Conservation (phyloP, 495 filamentous ascomycete genomes). For the Rhizodiscina lignyota region DNA sequence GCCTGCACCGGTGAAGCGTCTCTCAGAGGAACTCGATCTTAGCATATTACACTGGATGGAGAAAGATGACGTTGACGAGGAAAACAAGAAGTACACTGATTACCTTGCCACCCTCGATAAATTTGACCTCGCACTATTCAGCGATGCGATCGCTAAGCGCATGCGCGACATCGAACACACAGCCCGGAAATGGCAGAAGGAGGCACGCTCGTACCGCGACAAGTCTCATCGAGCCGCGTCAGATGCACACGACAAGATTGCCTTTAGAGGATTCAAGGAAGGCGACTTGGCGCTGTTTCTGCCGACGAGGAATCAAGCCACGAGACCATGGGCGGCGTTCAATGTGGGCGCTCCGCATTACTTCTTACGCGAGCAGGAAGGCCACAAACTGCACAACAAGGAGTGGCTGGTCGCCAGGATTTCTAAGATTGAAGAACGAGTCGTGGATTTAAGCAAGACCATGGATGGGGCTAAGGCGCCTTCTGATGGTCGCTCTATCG, state of each 20-base stretch:
- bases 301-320: slow-evolving; percentile 82
- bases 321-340: slow-evolving; percentile 94
- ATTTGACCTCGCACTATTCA: slow-evolving; percentile 70
- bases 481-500: slow-evolving; percentile 33
- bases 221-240: slow-evolving; percentile 69
- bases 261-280: slow-evolving; percentile 91
- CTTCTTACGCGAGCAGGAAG: slow-evolving; percentile 86
- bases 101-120: slow-evolving; percentile 52
- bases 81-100: slow-evolving; percentile 50
- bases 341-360: slow-evolving; percentile 94
- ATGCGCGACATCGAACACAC: slow-evolving; percentile 80
- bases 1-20: slow-evolving; percentile 20
- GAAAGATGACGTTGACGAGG: slow-evolving; percentile 42
- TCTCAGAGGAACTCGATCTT: slow-evolving; percentile 37
- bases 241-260: slow-evolving; percentile 90
- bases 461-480: slow-evolving; percentile 35
- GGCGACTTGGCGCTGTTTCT: slow-evolving; percentile 92
- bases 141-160: slow-evolving; percentile 66
- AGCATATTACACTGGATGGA: slow-evolving; percentile 66
- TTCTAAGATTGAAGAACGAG: slow-evolving; percentile 74
- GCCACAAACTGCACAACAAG: slow-evolving; percentile 60
- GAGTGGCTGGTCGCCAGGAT: slow-evolving; percentile 96
- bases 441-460: slow-evolving; percentile 79
- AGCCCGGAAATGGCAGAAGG: slow-evolving; percentile 78
- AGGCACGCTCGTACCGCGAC: slow-evolving; percentile 72